These are phyloP conservation scores for Colletotrichum lentis DNA, from an alignment of 2,329 filamentous ascomycete genomes.

Conservation along the genomic window DNA sequence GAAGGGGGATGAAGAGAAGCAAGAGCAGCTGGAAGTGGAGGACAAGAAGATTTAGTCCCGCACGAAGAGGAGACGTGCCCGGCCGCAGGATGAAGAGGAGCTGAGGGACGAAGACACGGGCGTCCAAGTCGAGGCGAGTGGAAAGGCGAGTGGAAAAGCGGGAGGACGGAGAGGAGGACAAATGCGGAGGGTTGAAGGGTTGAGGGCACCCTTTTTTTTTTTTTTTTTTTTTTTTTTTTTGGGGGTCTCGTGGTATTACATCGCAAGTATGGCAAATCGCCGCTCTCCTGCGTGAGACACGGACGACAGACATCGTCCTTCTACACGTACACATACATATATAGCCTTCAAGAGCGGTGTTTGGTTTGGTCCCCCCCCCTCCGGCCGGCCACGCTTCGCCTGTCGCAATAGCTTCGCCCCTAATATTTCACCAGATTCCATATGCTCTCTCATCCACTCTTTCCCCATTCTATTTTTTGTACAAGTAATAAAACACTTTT, in stretches of 20 bases:
- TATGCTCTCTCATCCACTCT: conserved; percentile 8
- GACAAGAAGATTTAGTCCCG: background rate
- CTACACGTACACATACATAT: conserved; percentile 33
- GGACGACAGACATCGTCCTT: conserved; percentile 20
- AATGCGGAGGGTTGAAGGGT: background rate
- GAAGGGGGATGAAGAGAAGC: conserved; percentile 45
- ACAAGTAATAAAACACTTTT: conserved; percentile 39
- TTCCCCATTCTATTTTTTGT: conserved; percentile 34
- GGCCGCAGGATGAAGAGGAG: background rate
- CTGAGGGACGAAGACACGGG: background rate
- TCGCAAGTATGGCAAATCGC: conserved; percentile 28
- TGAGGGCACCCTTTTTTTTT: conserved; percentile 19
- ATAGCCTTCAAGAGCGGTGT: conserved; percentile 36
- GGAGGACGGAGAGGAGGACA: background rate
- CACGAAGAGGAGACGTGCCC: background rate
- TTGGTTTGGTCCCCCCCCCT: conserved; percentile 20
- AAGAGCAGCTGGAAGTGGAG: background rate
- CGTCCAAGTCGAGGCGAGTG: background rate
- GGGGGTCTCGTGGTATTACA: conserved; percentile 35
- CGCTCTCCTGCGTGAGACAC: background rate
- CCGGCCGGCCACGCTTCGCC: conserved; percentile 7
- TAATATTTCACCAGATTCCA: conserved; percentile 31
- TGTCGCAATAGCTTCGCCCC: conserved; percentile 17
- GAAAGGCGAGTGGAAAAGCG: no score
- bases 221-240: no score